Percentiles rank a stretch among this genome's conserved stretches.
Evolutionary conservation across 164 flowering plant genomes (phyloP).

Genomic region (Platanus orientalis): DNA sequence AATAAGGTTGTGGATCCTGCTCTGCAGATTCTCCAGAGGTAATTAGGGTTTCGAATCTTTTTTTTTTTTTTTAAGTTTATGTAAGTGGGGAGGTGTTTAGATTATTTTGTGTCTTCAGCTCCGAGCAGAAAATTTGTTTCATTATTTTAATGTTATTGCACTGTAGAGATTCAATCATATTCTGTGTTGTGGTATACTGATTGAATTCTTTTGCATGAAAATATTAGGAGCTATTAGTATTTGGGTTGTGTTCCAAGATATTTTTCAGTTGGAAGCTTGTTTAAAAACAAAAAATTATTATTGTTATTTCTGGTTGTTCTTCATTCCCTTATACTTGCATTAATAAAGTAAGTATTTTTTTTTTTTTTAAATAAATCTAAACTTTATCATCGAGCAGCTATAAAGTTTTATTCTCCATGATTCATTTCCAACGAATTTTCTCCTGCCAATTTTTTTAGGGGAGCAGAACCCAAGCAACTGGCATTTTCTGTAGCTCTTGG

Average conservation of each 20-base stretch:
- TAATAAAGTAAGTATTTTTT: too few relatives aligned
- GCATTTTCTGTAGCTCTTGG: slow-evolving; percentile 93
- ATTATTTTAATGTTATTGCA: background rate
- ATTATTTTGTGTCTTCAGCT: background rate
- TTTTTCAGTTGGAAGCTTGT: too few relatives aligned
- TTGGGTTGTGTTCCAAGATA: background rate
- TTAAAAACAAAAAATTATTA: background rate
- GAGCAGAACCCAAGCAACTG: slow-evolving; percentile 82
- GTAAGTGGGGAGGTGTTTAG: too few relatives aligned
- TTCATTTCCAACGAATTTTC: background rate
- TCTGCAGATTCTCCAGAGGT: slow-evolving; percentile 68
- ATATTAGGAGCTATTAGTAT: background rate
- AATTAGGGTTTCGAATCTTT: background rate
- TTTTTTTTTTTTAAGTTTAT: background rate
- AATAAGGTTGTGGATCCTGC: slow-evolving; percentile 72
- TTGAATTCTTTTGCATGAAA: background rate
- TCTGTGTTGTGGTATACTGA: background rate
- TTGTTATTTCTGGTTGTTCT: background rate
- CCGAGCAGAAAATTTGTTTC: background rate
- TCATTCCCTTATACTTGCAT: background rate
- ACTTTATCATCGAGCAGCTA: background rate
- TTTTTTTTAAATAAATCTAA: too few relatives aligned
- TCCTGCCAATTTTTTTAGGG: slow-evolving; percentile 32
- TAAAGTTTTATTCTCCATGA: background rate
- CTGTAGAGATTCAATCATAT: background rate